These are phyloP conservation scores for Rhodotorula diobovata DNA, from an alignment of 768 basidiomycete species.

Conservation along the genomic window DNA sequence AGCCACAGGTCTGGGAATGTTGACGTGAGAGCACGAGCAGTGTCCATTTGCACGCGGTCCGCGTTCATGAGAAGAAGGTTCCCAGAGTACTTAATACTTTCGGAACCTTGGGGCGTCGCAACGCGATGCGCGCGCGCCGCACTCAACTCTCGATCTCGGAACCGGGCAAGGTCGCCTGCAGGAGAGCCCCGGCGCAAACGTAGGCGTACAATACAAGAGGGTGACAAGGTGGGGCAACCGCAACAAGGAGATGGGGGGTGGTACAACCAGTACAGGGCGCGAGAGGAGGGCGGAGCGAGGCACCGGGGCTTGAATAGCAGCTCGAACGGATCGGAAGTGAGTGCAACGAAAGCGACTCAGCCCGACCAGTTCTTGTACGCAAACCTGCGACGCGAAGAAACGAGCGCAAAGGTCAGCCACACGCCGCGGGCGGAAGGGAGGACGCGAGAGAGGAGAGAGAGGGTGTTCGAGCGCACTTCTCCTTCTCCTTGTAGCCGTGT, in stretches of 20 bases:
- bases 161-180: too few species aligned
- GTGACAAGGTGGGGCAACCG: background rate
- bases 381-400: conserved; percentile 9
- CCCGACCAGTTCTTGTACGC: conserved; percentile 16
- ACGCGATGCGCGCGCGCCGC: too few species aligned
- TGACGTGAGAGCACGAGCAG: too few species aligned
- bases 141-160: too few species aligned
- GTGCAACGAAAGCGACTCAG: too few species aligned
- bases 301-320: too few species aligned
- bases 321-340: too few species aligned
- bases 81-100: too few species aligned
- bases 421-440: background rate
- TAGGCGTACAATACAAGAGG: background rate
- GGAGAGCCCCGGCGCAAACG: background rate
- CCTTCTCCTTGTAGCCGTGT: conserved; percentile 25
- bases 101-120: too few species aligned
- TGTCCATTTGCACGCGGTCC: too few species aligned
- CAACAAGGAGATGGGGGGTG: background rate
- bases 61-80: too few species aligned
- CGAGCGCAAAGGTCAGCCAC: background rate
- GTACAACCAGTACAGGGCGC: background rate
- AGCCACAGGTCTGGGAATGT: too few species aligned
- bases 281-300: background rate
- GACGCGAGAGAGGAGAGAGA: background rate
- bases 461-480: conserved; percentile 12